Conservation (phyloP, 176 grass and related monocot genomes). For the Aegilops speltoides region DNA sequence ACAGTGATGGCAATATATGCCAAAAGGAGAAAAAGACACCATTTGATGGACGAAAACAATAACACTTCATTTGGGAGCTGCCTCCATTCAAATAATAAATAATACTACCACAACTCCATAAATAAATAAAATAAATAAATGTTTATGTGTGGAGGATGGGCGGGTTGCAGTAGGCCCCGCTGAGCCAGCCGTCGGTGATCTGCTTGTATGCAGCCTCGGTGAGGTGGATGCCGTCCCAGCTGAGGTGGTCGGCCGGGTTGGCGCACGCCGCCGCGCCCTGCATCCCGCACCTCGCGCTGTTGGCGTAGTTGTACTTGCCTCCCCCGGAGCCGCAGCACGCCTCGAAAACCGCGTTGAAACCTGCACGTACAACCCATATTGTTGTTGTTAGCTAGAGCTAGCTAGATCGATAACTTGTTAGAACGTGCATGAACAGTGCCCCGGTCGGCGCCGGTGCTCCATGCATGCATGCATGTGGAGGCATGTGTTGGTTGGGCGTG, state of each 20-base stretch:
- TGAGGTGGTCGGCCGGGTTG: slow-evolving; percentile 50
- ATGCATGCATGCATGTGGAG: too few species aligned
- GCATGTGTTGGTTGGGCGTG: too few species aligned
- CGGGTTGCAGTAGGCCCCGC: slow-evolving; percentile 49
- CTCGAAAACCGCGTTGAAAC: slow-evolving; percentile 49
- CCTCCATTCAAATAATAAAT: too few species aligned
- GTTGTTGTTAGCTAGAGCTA: too few species aligned
- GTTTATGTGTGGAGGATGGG: slow-evolving; percentile 33
- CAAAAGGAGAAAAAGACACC: too few species aligned
- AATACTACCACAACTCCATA: too few species aligned
- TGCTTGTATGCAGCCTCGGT: slow-evolving; percentile 58
- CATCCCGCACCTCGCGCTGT: slow-evolving; percentile 49
- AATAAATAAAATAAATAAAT: not conserved
- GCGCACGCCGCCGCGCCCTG: slow-evolving; percentile 42
- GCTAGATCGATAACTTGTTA: not conserved
- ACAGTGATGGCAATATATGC: too few species aligned
- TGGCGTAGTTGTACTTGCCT: slow-evolving; percentile 67
- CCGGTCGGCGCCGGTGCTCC: not conserved
- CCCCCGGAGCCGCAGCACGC: slow-evolving; percentile 55
- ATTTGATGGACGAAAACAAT: too few species aligned
- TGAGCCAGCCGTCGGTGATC: slow-evolving; percentile 67
- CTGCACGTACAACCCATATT: not conserved
- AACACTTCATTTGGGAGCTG: too few species aligned
- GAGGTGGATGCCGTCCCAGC: slow-evolving; percentile 85
- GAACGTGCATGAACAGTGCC: not conserved